Conservation (phyloP, 371 early-diverging fungal genomes). For the Catenaria anguillulae region DNA sequence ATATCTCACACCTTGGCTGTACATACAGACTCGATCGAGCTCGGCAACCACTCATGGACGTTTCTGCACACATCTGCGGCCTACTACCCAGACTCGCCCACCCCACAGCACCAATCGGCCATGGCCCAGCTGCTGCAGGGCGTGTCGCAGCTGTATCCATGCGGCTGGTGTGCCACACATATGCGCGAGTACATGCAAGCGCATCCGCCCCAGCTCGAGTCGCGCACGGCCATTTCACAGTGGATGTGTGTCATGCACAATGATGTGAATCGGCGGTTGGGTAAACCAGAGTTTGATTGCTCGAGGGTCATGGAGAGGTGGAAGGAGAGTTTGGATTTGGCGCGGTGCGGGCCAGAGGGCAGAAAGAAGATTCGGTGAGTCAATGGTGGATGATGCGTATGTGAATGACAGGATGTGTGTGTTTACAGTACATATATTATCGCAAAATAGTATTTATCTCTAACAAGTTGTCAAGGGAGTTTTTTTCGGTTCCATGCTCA, state of each 20-base stretch:
- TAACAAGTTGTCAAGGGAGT: no score
- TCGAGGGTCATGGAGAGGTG: constrained; percentile 57
- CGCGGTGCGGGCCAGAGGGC: constrained; percentile 7
- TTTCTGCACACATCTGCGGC: constrained; percentile 97
- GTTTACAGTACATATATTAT: no score
- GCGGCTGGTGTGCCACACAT: constrained; percentile 63
- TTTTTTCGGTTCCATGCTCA: no score
- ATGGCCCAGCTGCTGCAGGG: constrained; percentile 53
- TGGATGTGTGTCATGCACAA: constrained; percentile 96
- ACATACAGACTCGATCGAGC: constrained; percentile 55
- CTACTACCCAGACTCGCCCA: constrained; percentile 86
- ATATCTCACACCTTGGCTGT: not conserved
- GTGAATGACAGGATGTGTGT: no score
- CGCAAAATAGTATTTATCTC: no score
- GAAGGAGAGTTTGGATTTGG: constrained; percentile 4
- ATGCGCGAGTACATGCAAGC: constrained; percentile 16
- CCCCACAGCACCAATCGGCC: constrained; percentile 50
- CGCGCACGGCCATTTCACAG: constrained; percentile 19
- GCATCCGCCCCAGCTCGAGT: constrained; percentile 11
- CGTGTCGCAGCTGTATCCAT: constrained; percentile 88
- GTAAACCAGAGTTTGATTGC: constrained; percentile 85
- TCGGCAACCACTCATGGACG: constrained; percentile 94
- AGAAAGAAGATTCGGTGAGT: no score
- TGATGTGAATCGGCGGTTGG: constrained; percentile 78
- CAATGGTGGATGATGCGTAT: no score